Base-by-base conservation (phyloP, 2,329 filamentous ascomycete genomes). In the Zasmidium cellare region DNA sequence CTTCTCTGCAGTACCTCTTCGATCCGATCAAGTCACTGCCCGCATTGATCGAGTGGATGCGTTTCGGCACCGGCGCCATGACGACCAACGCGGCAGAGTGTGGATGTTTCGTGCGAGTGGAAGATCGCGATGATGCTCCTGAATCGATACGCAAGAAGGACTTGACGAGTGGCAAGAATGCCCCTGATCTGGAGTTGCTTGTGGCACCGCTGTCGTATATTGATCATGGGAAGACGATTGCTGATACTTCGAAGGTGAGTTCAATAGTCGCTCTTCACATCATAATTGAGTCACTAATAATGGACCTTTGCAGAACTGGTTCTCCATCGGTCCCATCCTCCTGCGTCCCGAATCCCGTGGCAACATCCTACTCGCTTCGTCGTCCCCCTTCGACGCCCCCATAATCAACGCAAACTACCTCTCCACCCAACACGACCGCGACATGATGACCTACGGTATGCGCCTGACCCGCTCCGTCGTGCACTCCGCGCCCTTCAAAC, bases 321-420 rank as follows among this genome's bases (percentile, higher is more conserved):
- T 56, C 49, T 61, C 59, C 7, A 25, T 56, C 7, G 56, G 56
- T 2, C 55, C 56, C 1, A 62, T 59, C 31, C 55, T 61, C 53
- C 58, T 59, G 1, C 47, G 50, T 14, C 71, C 75, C 1, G 71
- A 80, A 16, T 78, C 77, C 2, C 72, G 79, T 2, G 79, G 78
- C 20, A 76, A 67, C 0, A 71, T 80, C 9, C 63, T 57, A 16
- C 74, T 80, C 22, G 68, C 59, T 2, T 75, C 75, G 0, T 62
- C 73, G 1, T 71, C 74, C 20, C 70, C 77, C 1, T 74, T 74
- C 38, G 67, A 72, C 2, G 65, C 71, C 1, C 76, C 77, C 3
- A 48, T 70, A 5, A 73, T 81, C 28, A 72, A 81, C 60, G 75
- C 77, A 1, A 73, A 74, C 2, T 78, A 77, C 35, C 59, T 64